These are phyloP conservation scores for Teratosphaeria epicoccoides DNA, from an alignment of 2,329 filamentous ascomycete species.

Conservation along the genomic window DNA sequence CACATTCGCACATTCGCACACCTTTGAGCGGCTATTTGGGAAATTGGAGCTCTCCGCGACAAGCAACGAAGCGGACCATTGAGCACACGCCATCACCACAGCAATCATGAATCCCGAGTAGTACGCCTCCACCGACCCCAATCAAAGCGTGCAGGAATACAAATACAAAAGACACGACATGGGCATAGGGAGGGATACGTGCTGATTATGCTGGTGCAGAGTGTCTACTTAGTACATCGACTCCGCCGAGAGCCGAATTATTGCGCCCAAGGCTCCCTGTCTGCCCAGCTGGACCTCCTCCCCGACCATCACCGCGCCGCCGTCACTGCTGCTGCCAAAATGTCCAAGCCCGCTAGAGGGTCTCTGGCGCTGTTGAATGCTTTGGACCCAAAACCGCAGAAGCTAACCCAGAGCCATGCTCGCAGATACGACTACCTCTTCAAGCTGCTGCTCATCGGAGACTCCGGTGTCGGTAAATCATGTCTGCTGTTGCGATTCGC, in stretches of 20 bases:
- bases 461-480: constrained; percentile 99
- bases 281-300: background rate
- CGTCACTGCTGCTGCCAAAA: constrained; percentile 1
- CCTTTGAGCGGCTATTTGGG: background rate
- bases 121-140: constrained; percentile 45
- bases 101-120: constrained; percentile 76
- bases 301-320: background rate
- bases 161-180: background rate
- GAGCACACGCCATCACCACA: constrained; percentile 1
- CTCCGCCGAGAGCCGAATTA: constrained; percentile 1
- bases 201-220: background rate
- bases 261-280: background rate
- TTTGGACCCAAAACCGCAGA: constrained; percentile 1
- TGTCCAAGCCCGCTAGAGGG: constrained; percentile 8
- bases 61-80: background rate
- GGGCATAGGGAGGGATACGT: background rate
- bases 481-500: constrained; percentile 96
- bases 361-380: constrained; percentile 4
- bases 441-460: constrained; percentile 99
- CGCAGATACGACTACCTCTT: constrained; percentile 99
- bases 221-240: constrained; percentile 8
- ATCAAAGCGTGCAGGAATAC: background rate
- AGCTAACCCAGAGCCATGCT: constrained; percentile 1
- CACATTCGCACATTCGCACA: background rate
- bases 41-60: background rate